phyloP scores from a whole-genome alignment of 306 rosid genomes.

The Vigna unguiculata region DNA sequence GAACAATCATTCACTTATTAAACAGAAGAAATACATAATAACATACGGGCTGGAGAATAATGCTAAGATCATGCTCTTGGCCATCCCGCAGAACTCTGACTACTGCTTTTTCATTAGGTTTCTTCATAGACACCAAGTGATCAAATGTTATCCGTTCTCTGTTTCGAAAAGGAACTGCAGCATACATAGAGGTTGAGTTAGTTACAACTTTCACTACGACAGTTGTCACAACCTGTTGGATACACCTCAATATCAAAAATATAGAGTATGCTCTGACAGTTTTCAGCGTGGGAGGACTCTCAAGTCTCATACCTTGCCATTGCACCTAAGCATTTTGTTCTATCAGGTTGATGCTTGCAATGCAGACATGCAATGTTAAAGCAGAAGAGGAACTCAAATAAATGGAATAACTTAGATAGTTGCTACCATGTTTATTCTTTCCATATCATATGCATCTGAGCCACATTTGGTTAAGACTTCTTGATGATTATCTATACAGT shows the following conservation, averaged over 20 bases:
- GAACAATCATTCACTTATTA: conserved; percentile 4
- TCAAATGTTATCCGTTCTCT: conserved; percentile 95
- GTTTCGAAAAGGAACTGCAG: conserved; percentile 84
- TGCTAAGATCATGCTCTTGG: conserved; percentile 65
- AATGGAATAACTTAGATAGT: conserved; percentile 15
- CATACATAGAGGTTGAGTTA: not conserved
- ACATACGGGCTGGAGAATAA: conserved; percentile 81
- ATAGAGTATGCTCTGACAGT: too few relatives aligned
- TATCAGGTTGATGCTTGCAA: conserved; percentile 4
- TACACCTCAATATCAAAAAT: too few relatives aligned
- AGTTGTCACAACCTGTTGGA: too few relatives aligned
- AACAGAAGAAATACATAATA: conserved; percentile 14
- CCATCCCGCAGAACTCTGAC: conserved; percentile 71
- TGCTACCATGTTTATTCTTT: conserved; percentile 14
- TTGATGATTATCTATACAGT: conserved; percentile 4
- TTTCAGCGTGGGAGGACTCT: too few relatives aligned
- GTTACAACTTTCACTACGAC: too few relatives aligned
- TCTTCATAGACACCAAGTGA: conserved; percentile 93
- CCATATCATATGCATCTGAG: conserved; percentile 1
- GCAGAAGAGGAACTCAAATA: not conserved
- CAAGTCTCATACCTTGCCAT: too few relatives aligned
- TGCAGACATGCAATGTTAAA: conserved; percentile 12
- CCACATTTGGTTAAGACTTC: conserved; percentile 18
- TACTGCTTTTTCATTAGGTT: conserved; percentile 72
- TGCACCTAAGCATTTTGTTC: not conserved